Conservation (phyloP, 2,329 filamentous ascomycete genomes). For the Coccinonectria pachysandricola region DNA sequence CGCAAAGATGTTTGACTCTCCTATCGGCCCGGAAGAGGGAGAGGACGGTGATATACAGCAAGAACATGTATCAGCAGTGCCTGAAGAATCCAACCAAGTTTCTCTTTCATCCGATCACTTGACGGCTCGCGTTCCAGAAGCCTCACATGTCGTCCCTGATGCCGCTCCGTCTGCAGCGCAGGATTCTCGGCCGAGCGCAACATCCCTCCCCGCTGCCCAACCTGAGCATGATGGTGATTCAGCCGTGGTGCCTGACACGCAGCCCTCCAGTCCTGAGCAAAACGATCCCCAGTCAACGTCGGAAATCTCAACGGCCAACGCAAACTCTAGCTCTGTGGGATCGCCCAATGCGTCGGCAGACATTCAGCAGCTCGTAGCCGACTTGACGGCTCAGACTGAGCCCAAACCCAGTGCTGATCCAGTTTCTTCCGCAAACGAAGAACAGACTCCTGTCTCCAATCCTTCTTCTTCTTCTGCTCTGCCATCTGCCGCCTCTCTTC, state of each 20-base stretch:
- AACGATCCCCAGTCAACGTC: constrained; percentile 10
- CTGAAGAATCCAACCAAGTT: constrained; percentile 32
- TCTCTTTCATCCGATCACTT: constrained; percentile 30
- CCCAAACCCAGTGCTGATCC: constrained; percentile 21
- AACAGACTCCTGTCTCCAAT: constrained; percentile 18
- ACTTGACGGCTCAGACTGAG: constrained; percentile 28
- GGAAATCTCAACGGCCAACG: constrained; percentile 18
- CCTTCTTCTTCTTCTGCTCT: constrained; percentile 24
- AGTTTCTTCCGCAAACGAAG: constrained; percentile 16
- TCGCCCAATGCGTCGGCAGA: constrained; percentile 24
- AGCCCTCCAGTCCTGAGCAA: constrained; percentile 12
- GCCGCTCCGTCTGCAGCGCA: not conserved
- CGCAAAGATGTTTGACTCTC: constrained; percentile 41
- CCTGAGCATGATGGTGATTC: constrained; percentile 13
- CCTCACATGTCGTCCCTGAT: constrained; percentile 23
- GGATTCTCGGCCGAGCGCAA: no score
- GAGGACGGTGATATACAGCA: constrained; percentile 25
- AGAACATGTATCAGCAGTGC: constrained; percentile 35
- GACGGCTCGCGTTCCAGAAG: constrained; percentile 22
- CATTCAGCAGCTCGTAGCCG: constrained; percentile 32
- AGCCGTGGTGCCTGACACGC: constrained; percentile 14
- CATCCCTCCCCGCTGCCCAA: constrained; percentile 16
- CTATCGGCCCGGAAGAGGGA: constrained; percentile 26
- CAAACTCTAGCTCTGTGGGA: constrained; percentile 18
- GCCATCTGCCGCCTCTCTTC: constrained; percentile 33